Evolutionary conservation across 768 basidiomycete genomes (phyloP).

Genomic region (Suillus spraguei): DNA sequence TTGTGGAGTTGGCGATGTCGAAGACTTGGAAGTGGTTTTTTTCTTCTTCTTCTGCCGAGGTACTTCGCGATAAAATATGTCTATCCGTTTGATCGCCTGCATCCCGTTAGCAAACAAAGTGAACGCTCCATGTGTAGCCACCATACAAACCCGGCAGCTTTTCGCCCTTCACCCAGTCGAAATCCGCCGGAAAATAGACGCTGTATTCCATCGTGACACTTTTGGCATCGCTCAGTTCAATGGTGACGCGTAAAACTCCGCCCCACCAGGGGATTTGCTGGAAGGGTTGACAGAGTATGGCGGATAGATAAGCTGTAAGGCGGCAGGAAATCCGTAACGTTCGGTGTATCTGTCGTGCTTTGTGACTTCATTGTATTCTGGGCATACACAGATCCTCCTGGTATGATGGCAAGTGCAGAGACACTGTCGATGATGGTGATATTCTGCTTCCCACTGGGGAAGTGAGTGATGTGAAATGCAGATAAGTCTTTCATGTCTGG

Average conservation of each 20-base stretch:
- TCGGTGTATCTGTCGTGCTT: slow-evolving; percentile 10
- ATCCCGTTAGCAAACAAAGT: slow-evolving; percentile 63
- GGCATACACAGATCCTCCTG: neutral
- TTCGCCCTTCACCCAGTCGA: slow-evolving; percentile 79
- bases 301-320: slow-evolving; percentile 70
- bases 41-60: slow-evolving; percentile 14
- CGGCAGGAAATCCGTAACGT: slow-evolving; percentile 38
- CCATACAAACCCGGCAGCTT: slow-evolving; percentile 86
- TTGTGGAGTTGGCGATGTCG: neutral
- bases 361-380: slow-evolving; percentile 16
- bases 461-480: slow-evolving; percentile 59
- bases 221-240: slow-evolving; percentile 45
- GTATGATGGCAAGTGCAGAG: slow-evolving; percentile 38
- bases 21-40: slow-evolving; percentile 4
- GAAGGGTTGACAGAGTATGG: slow-evolving; percentile 69
- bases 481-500: slow-evolving; percentile 57
- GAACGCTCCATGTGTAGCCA: slow-evolving; percentile 68
- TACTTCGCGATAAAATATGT: slow-evolving; percentile 63
- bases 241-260: slow-evolving; percentile 65
- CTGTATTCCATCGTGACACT: slow-evolving; percentile 68
- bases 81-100: slow-evolving; percentile 51
- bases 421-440: slow-evolving; percentile 55
- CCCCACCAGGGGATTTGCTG: slow-evolving; percentile 64
- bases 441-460: slow-evolving; percentile 57
- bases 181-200: slow-evolving; percentile 75